Evolutionary conservation across 192 early-diverging fungal species (phyloP).

Genomic region (Coemansia sp.): DNA sequence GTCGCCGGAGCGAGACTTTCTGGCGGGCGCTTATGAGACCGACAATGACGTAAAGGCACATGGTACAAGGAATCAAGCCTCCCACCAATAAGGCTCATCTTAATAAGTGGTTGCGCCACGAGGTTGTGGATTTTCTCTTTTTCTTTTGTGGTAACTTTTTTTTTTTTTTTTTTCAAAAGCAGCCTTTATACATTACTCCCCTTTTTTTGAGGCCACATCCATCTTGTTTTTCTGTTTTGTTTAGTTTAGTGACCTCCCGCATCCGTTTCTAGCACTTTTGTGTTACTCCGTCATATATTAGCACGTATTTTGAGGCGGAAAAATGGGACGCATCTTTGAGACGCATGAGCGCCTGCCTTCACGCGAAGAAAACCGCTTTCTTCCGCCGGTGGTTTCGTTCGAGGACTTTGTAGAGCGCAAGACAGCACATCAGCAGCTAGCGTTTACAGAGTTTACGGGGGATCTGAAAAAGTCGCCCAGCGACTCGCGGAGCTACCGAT

Average conservation of each 20-base stretch:
- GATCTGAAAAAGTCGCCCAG: constrained; percentile 58
- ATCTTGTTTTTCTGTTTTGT: no score
- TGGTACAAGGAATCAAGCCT: no score
- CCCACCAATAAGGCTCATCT: no score
- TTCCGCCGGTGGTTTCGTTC: constrained; percentile 36
- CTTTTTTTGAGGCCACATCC: no score
- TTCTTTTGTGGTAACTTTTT: constrained; percentile 1
- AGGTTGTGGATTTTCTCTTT: not conserved
- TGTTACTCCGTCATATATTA: no score
- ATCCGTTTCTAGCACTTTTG: no score
- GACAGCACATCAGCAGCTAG: constrained; percentile 6
- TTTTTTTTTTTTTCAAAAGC: not conserved
- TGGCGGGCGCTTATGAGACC: not conserved
- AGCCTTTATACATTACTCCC: not conserved
- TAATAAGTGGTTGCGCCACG: no score
- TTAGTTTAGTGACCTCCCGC: no score
- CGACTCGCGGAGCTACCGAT: constrained; percentile 63
- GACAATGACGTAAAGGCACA: no score
- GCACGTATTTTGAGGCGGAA: not conserved
- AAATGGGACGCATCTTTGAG: constrained; percentile 41
- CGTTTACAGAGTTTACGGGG: constrained; percentile 34
- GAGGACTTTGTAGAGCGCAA: constrained; percentile 28
- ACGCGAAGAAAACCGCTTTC: constrained; percentile 23
- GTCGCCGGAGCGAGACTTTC: constrained; percentile 45
- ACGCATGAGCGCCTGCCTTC: constrained; percentile 22